Base-by-base conservation (phyloP, 371 early-diverging fungal genomes). In the Rhizoclosmatium hyalinum region DNA sequence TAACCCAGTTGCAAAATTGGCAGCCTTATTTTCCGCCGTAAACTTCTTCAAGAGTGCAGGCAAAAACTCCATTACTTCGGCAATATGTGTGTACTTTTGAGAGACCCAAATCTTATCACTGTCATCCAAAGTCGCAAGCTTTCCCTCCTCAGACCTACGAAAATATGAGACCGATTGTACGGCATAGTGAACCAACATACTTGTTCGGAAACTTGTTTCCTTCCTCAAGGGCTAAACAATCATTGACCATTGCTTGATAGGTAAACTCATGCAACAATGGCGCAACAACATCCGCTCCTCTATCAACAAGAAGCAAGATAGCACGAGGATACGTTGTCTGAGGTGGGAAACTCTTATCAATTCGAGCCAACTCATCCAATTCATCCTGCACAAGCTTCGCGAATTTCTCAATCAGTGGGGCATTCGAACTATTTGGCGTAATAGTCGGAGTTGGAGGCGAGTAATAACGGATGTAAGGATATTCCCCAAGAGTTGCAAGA, bases 201-300 rank as follows among this genome's bases (percentile, higher is more conserved):
- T 60, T 43, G 56, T 70, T 70, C 32, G 53, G 43, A 75, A 79
- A 82, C 68, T 83, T 85, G 57, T 93, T 58, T 39, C 69, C 80
- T 58, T 92, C 92, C 76, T 92, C 91, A 14, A 95, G 84, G 2
- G 84, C 84, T n/a, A 97, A 78, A 55, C 97, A 81, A 81, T 99
- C 99, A 65, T 92, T 89, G 12, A 93, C 89, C 95, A 98, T 94
- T 2, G 97, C 95, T 83, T 99, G 96, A 75, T 98, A 98, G 0
- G 98, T 95, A 58, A 98, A 96, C 79, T 98, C 98, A 84, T 98
- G 98, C 39, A 98, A 79, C 5, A 99, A 83, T 2, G 98, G 97
- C 12, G 96, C 88, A 55, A 90, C 82, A 43, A 92, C 88, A 83
- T 99, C 99, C 47, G 96, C 87, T 2, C 95, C 90, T 66, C 99